These are phyloP conservation scores for Metschnikowia gruessii DNA, from an alignment of 805 yeast genomes.

Conservation along the genomic window DNA sequence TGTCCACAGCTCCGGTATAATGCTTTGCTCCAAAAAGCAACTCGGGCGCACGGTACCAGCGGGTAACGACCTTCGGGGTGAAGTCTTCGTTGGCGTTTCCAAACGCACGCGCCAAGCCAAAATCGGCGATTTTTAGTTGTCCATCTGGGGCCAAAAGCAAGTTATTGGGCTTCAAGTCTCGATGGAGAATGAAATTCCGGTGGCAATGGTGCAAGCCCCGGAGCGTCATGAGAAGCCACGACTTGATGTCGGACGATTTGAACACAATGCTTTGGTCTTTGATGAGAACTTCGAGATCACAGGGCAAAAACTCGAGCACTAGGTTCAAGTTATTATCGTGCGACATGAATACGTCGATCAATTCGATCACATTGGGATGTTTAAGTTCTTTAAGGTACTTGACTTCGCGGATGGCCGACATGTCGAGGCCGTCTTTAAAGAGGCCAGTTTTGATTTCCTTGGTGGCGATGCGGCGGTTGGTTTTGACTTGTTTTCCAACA, in stretches of 20 bases:
- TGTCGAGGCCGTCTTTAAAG: constrained; percentile 94
- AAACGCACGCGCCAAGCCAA: constrained; percentile 86
- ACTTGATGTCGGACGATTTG: constrained; percentile 80
- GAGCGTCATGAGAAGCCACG: constrained; percentile 92
- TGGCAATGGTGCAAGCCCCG: constrained; percentile 97
- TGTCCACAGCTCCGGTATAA: constrained; percentile 44
- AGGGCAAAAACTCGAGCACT: constrained; percentile 90
- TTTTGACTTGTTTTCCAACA: constrained; percentile 64
- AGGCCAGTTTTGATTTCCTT: constrained; percentile 94
- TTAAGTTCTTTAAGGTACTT: constrained; percentile 80
- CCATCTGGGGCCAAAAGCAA: constrained; percentile 85
- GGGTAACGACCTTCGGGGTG: constrained; percentile 92
- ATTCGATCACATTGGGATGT: constrained; percentile 76
- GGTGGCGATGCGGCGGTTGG: constrained; percentile 70
- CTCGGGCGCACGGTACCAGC: constrained; percentile 93
- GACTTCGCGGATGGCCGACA: constrained; percentile 95
- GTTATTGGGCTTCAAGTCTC: constrained; percentile 93
- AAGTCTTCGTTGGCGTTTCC: constrained; percentile 71
- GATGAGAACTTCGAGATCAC: constrained; percentile 86
- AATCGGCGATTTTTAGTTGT: constrained; percentile 90
- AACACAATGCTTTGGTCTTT: constrained; percentile 76
- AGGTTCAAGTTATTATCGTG: constrained; percentile 64
- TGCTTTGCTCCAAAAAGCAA: constrained; percentile 44
- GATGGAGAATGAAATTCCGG: constrained; percentile 81
- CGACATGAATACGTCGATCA: constrained; percentile 77